Conservation (phyloP, 352 stramenopile genomes). For the Elongisporangium undulatum region DNA sequence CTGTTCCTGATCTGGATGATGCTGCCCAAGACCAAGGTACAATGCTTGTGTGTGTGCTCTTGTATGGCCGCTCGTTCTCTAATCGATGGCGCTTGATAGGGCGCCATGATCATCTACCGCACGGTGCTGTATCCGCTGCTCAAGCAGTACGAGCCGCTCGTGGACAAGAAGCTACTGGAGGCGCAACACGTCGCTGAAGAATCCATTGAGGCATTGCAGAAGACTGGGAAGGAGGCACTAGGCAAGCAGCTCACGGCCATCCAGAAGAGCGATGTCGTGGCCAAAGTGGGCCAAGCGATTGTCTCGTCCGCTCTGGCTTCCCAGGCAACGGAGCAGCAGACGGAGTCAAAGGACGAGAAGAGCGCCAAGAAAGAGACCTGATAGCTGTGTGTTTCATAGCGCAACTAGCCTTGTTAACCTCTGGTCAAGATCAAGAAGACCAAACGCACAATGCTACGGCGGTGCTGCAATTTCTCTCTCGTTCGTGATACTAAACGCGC, state of each 20-base stretch:
- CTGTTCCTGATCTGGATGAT: slow-evolving; percentile 96
- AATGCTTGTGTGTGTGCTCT: slow-evolving; percentile 14
- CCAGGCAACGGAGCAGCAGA: not conserved
- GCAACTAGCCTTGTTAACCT: not conserved
- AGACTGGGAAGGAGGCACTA: slow-evolving; percentile 42
- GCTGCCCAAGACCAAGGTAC: slow-evolving; percentile 86
- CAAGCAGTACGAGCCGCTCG: slow-evolving; percentile 64
- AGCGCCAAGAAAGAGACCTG: not conserved
- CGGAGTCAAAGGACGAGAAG: not conserved
- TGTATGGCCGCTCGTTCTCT: not conserved
- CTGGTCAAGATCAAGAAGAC: not conserved
- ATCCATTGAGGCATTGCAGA: slow-evolving; percentile 42
- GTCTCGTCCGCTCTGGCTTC: not conserved
- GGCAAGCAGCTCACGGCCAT: slow-evolving; percentile 37
- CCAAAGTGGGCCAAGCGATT: slow-evolving; percentile 40
- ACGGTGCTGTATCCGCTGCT: slow-evolving; percentile 52
- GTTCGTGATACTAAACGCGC: not conserved
- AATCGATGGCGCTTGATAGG: slow-evolving; percentile 14
- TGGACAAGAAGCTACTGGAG: slow-evolving; percentile 60
- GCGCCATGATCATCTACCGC: slow-evolving; percentile 65
- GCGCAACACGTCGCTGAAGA: slow-evolving; percentile 39
- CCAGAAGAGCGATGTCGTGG: slow-evolving; percentile 50
- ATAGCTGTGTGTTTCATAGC: not conserved
- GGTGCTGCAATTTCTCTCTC: not conserved
- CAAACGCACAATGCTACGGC: not conserved